These are phyloP conservation scores for Emergomyces pasteurianus DNA, from an alignment of 2,329 filamentous ascomycete species.

Conservation along the genomic window DNA sequence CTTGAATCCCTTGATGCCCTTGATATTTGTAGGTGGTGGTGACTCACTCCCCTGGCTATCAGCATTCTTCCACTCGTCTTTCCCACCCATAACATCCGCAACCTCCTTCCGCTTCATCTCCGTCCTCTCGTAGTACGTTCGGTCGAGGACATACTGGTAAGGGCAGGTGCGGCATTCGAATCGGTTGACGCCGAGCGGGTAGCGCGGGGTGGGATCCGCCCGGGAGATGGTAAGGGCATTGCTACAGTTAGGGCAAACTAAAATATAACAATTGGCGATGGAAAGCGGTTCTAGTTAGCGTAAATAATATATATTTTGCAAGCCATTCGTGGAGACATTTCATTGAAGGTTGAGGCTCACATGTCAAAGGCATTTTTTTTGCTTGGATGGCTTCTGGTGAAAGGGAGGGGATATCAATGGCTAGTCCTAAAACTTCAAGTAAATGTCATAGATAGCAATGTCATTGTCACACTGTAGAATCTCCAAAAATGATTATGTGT, in stretches of 20 bases:
- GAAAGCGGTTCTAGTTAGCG: background rate
- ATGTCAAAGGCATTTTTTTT: slow-evolving; percentile 26
- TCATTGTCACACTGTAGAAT: background rate
- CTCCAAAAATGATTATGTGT: background rate
- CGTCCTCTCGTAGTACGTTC: slow-evolving; percentile 70
- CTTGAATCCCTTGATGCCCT: no score
- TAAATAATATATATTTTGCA: background rate
- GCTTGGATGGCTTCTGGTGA: slow-evolving; percentile 1
- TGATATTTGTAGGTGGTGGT: background rate
- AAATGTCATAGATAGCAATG: background rate
- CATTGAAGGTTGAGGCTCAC: slow-evolving; percentile 15
- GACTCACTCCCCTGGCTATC: slow-evolving; percentile 58
- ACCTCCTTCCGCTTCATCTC: slow-evolving; percentile 71
- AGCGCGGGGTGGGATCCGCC: slow-evolving; percentile 24
- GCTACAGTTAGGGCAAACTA: slow-evolving; percentile 40
- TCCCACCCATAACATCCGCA: slow-evolving; percentile 82
- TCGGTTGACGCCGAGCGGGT: slow-evolving; percentile 50
- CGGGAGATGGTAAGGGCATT: slow-evolving; percentile 38
- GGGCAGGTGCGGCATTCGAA: slow-evolving; percentile 94
- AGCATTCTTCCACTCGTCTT: slow-evolving; percentile 81
- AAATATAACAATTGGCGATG: slow-evolving; percentile 12
- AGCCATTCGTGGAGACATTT: background rate
- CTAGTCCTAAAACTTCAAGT: background rate
- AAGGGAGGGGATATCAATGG: background rate
- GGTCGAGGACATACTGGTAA: slow-evolving; percentile 73